A percentile compares a stretch with the other conserved stretches of the same genome.
phyloP scores from a whole-genome alignment of 345 rosid species.

The Syzygium aromaticum region DNA sequence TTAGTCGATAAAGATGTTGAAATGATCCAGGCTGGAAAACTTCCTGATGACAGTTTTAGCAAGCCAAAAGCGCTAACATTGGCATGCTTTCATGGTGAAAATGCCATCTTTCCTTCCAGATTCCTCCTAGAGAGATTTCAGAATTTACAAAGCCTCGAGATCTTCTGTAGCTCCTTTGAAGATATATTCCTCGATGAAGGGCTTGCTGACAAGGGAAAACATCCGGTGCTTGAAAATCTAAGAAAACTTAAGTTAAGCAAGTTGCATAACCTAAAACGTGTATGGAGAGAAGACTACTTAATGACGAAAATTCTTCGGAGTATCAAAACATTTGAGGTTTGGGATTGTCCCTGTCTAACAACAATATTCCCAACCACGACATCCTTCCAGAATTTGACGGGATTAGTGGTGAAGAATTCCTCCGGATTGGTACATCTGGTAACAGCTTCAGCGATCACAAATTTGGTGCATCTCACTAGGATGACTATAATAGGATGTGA shows the following conservation, averaged over 20 bases:
- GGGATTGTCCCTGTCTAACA: neutral
- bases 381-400: neutral
- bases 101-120: neutral
- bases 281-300: neutral
- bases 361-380: neutral
- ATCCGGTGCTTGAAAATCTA: rapidly evolving
- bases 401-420: neutral
- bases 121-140: neutral
- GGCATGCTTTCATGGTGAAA: neutral
- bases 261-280: neutral
- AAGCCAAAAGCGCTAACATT: neutral
- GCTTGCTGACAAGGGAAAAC: neutral
- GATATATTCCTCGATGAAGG: neutral
- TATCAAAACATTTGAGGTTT: neutral
- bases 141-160: neutral
- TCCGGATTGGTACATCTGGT: neutral
- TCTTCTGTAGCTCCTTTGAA: neutral
- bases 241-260: neutral
- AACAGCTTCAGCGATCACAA: neutral
- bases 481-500: neutral
- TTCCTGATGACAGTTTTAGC: neutral
- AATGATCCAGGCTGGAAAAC: neutral
- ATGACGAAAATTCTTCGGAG: rapidly evolving
- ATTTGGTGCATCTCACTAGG: neutral
- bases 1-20: neutral